A percentile compares a stretch with the other conserved stretches of the same genome.
Evolutionary conservation across 345 rosid genomes (phyloP).

Genomic region (Gossypium sturtianum): DNA sequence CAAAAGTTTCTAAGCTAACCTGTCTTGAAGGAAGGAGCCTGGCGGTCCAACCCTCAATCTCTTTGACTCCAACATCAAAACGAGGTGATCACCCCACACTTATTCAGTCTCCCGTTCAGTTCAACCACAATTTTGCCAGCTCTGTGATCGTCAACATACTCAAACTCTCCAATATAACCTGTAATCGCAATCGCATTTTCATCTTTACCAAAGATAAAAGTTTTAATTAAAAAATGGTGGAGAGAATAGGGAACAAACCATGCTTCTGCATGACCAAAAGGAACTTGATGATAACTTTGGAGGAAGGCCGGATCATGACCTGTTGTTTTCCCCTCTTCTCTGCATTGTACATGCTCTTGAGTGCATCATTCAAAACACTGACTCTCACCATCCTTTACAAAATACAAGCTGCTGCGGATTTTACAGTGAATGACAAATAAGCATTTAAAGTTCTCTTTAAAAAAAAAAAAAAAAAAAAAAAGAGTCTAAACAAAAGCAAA

Average conservation of each 20-base stretch:
- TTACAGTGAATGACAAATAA: neutral
- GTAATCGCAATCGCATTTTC: neutral
- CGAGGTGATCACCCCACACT: slow-evolving; percentile 67
- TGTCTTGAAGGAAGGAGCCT: slow-evolving; percentile 82
- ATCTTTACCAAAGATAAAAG: neutral
- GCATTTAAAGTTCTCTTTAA: neutral
- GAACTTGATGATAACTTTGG: slow-evolving; percentile 74
- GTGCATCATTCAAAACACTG: slow-evolving; percentile 78
- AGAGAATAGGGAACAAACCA: slow-evolving; percentile 27
- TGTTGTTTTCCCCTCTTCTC: slow-evolving; percentile 79
- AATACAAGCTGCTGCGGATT: slow-evolving; percentile 12
- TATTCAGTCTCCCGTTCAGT: slow-evolving; percentile 67
- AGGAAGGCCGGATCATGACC: slow-evolving; percentile 84
- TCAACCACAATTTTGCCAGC: slow-evolving; percentile 75
- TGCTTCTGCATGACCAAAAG: slow-evolving; percentile 81
- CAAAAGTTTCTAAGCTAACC: slow-evolving; percentile 22
- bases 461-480: neutral
- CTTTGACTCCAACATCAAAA: slow-evolving; percentile 43
- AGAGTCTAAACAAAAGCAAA: neutral
- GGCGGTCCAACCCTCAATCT: slow-evolving; percentile 84
- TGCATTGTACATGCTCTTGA: slow-evolving; percentile 78
- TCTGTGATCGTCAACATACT: slow-evolving; percentile 79
- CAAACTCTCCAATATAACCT: slow-evolving; percentile 80
- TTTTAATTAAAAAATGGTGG: neutral
- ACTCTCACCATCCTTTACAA: slow-evolving; percentile 53